Conservation (phyloP, 148 eudicot genomes). For the Persicaria maculosa region DNA sequence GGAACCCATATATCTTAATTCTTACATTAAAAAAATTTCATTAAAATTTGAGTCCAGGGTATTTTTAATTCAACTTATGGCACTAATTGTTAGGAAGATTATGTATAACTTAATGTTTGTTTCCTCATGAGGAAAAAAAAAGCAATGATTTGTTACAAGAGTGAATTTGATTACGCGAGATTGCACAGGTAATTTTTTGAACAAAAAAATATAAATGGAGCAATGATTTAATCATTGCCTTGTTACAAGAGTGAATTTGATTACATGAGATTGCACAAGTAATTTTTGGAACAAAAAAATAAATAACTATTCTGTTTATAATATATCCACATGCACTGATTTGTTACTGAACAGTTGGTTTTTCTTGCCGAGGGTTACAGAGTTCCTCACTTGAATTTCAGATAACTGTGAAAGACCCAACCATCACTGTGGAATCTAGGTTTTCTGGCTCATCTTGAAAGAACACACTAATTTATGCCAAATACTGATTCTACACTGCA, state of each 20-base stretch:
- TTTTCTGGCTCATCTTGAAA: not conserved
- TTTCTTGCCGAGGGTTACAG: not conserved
- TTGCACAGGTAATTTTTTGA: not conserved
- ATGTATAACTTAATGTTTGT: not conserved
- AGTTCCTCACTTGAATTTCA: not conserved
- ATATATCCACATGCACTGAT: too few relatives aligned
- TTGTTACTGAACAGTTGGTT: not conserved
- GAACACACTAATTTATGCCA: not conserved
- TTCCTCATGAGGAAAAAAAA: not conserved
- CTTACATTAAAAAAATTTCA: too few relatives aligned
- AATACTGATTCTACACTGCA: not conserved
- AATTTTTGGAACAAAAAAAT: too few relatives aligned
- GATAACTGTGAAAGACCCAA: not conserved
- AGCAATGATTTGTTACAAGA: not conserved
- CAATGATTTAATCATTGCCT: not conserved
- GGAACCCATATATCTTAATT: too few relatives aligned
- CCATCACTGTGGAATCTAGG: not conserved
- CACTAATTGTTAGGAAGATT: not conserved
- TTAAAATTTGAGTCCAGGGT: not conserved
- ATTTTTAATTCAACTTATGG: not conserved
- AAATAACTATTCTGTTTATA: too few relatives aligned
- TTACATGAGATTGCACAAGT: not conserved
- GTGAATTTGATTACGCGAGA: not conserved
- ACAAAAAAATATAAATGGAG: too few relatives aligned
- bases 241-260: not conserved